Percentiles rank a stretch among this genome's conserved stretches.
These are phyloP conservation scores for Flaveria bidentis DNA, from an alignment of 129 eudicot genomes.

Conservation along the genomic window DNA sequence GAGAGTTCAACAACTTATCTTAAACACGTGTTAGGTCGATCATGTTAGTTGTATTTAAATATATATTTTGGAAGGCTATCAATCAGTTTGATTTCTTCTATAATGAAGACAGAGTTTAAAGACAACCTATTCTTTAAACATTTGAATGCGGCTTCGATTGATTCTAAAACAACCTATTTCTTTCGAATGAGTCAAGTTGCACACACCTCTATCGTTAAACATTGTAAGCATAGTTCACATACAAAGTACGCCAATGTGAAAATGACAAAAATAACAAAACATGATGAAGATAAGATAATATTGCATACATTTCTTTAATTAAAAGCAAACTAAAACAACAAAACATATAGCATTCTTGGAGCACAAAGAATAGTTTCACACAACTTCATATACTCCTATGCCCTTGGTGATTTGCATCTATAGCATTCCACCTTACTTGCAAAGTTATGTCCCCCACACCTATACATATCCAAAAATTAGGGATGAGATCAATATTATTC, in stretches of 20 bases:
- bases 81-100: neutral
- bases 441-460: conserved; percentile 87
- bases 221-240: neutral
- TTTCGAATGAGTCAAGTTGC: conserved; percentile 1
- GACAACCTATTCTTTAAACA: neutral
- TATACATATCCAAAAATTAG: conserved; percentile 24
- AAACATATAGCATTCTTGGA: conserved; percentile 18
- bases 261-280: too few species aligned
- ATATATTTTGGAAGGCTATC: neutral
- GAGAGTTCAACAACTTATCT: too few species aligned
- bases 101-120: neutral
- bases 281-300: neutral
- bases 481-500: neutral
- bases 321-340: conserved; percentile 6
- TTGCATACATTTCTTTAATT: conserved; percentile 6
- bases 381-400: conserved; percentile 33
- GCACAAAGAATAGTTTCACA: conserved; percentile 8
- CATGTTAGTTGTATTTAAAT: neutral
- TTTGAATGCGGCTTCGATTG: neutral
- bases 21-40: too few species aligned
- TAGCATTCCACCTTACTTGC: conserved; percentile 84
- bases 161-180: neutral
- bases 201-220: neutral
- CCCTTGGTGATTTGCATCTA: conserved; percentile 71
- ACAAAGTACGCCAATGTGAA: neutral